Conservation (phyloP, 2,329 filamentous ascomycete species). For the Penicillium palitans region DNA sequence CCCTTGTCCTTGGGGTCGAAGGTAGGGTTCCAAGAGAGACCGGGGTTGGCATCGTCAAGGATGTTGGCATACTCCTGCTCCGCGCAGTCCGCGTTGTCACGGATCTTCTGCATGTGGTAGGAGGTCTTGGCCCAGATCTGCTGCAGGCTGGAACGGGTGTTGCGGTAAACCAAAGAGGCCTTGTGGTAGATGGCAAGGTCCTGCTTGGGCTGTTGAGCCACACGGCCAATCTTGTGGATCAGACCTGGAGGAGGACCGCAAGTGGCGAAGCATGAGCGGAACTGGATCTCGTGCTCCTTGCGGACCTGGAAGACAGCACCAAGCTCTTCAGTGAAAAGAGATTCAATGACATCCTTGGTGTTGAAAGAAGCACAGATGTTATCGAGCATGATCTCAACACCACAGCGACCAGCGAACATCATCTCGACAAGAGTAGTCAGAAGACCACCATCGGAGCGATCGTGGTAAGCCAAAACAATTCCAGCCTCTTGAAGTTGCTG, state of each 20-base stretch:
- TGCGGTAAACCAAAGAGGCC: constrained; percentile 65
- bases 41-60: constrained; percentile 72
- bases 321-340: constrained; percentile 93
- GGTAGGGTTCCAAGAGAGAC: constrained; percentile 78
- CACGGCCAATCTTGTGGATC: constrained; percentile 79
- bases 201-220: constrained; percentile 68
- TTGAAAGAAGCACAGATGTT: constrained; percentile 60
- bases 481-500: constrained; percentile 65
- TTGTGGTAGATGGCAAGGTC: constrained; percentile 73
- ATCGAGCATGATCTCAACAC: constrained; percentile 81
- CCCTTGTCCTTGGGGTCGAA: constrained; percentile 78
- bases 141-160: constrained; percentile 72
- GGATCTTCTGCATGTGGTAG: constrained; percentile 82
- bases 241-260: constrained; percentile 80
- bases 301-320: constrained; percentile 95
- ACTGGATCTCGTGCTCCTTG: constrained; percentile 77
- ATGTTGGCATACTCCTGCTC: constrained; percentile 79
- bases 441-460: constrained; percentile 88
- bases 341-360: constrained; percentile 66
- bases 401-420: constrained; percentile 95
- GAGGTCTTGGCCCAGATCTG: constrained; percentile 87
- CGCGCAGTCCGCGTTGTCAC: constrained; percentile 85
- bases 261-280: constrained; percentile 87
- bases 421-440: constrained; percentile 91
- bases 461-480: constrained; percentile 89